These are phyloP conservation scores for Podaxis sp. DNA, from an alignment of 768 basidiomycete genomes.

Conservation along the genomic window DNA sequence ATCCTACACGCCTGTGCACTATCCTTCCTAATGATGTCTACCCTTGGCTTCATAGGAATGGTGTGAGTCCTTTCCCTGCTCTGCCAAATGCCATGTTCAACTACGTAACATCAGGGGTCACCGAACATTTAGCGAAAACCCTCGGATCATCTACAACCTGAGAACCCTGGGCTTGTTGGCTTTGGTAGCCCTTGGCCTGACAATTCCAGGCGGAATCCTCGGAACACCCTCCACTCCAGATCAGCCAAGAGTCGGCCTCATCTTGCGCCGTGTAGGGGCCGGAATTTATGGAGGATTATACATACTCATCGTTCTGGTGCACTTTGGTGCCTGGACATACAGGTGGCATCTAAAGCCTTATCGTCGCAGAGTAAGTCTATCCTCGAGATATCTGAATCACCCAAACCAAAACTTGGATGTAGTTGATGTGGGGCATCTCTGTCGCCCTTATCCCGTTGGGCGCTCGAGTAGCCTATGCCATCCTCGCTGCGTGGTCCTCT, in stretches of 20 bases:
- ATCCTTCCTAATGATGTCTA: constrained; percentile 35
- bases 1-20: constrained; percentile 43
- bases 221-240: constrained; percentile 32
- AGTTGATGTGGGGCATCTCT: constrained; percentile 57
- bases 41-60: constrained; percentile 47
- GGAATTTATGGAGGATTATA: constrained; percentile 39
- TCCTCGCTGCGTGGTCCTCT: constrained; percentile 57
- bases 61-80: constrained; percentile 30
- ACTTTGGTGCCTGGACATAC: constrained; percentile 40
- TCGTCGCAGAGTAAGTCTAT: constrained; percentile 36
- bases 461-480: constrained; percentile 50
- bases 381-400: background rate
- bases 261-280: constrained; percentile 38
- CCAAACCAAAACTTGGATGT: background rate
- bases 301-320: constrained; percentile 33
- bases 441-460: constrained; percentile 57
- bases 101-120: constrained; percentile 33
- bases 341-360: constrained; percentile 42
- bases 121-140: constrained; percentile 46
- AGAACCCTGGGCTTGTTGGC: constrained; percentile 31
- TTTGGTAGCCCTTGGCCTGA: constrained; percentile 36
- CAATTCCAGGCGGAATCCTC: constrained; percentile 42
- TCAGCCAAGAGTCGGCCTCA: constrained; percentile 28
- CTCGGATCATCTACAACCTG: constrained; percentile 33
- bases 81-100: background rate